These are phyloP conservation scores for Debaryomycetaceae sp. DNA, from an alignment of 1,139 yeast species.

Conservation along the genomic window DNA sequence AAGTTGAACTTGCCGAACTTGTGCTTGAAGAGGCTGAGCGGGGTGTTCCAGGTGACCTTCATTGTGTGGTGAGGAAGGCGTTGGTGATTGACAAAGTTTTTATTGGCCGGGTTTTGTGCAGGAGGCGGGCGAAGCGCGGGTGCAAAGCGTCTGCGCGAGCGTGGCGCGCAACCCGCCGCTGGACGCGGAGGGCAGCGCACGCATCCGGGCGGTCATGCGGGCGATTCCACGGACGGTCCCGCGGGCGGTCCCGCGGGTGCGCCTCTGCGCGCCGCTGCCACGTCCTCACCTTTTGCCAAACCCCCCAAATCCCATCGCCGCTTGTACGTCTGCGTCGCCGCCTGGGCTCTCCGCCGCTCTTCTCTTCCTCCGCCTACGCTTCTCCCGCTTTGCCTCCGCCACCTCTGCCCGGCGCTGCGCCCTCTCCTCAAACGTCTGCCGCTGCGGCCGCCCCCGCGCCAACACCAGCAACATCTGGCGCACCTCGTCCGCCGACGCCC, in stretches of 20 bases:
- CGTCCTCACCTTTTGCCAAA: slow-evolving; percentile 35
- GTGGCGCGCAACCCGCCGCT: no score
- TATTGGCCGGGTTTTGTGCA: no score
- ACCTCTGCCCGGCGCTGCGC: slow-evolving; percentile 38
- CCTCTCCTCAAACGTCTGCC: slow-evolving; percentile 24
- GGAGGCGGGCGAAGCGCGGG: no score
- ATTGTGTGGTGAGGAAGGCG: slow-evolving; percentile 15
- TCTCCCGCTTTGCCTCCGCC: slow-evolving; percentile 14
- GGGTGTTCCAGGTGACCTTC: slow-evolving; percentile 44
- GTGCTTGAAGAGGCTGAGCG: slow-evolving; percentile 36
- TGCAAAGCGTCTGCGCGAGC: no score
- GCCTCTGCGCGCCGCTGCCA: no score
- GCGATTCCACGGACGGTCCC: no score
- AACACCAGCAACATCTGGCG: slow-evolving; percentile 33
- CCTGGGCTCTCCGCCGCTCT: slow-evolving; percentile 9
- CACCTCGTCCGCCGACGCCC: slow-evolving; percentile 30
- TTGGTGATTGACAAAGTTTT: no score
- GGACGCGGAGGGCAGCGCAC: no score
- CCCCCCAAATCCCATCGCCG: slow-evolving; percentile 60
- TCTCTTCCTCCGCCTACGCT: slow-evolving; percentile 9
- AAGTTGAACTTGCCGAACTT: slow-evolving; percentile 38
- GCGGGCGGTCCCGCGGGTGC: no score
- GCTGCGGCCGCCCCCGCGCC: slow-evolving; percentile 15
- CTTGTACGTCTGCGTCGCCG: slow-evolving; percentile 19
- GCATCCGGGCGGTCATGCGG: no score